Percentiles rank a stretch among this genome's conserved stretches.
These are phyloP conservation scores for Ganoderma multipileum DNA, from an alignment of 1,284 basidiomycete genomes.

Conservation along the genomic window DNA sequence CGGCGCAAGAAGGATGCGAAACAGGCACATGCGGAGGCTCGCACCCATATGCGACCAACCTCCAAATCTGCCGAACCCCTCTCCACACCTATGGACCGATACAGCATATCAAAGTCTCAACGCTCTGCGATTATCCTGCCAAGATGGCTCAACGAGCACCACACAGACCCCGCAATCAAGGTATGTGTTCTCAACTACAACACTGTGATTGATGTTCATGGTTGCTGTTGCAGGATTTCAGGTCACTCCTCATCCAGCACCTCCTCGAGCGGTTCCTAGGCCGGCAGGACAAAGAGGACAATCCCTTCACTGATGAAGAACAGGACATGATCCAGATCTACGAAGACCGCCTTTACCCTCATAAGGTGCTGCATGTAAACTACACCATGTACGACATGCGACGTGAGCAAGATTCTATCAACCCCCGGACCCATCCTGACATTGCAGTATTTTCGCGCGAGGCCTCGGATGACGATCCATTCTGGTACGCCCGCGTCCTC, in stretches of 20 bases:
- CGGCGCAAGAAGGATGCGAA: neutral
- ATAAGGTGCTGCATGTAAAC: slow-evolving; percentile 44
- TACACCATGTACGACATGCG: slow-evolving; percentile 54
- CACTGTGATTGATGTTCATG: too few relatives aligned
- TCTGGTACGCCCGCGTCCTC: slow-evolving; percentile 31
- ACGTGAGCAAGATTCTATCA: slow-evolving; percentile 47
- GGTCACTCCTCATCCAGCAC: neutral
- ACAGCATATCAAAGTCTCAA: slow-evolving; percentile 1
- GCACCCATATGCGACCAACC: too few relatives aligned
- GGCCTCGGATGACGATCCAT: slow-evolving; percentile 23
- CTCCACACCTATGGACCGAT: neutral
- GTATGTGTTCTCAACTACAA: neutral
- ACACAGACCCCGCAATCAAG: slow-evolving; percentile 2
- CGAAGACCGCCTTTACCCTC: slow-evolving; percentile 39
- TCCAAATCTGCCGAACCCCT: neutral
- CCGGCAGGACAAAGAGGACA: neutral
- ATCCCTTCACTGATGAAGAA: slow-evolving; percentile 22
- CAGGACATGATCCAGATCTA: slow-evolving; percentile 15
- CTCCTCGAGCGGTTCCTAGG: neutral
- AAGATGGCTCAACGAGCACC: slow-evolving; percentile 1
- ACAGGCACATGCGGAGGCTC: neutral
- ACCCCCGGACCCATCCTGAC: slow-evolving; percentile 41
- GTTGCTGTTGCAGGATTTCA: neutral
- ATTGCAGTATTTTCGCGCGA: slow-evolving; percentile 43
- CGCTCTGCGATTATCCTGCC: neutral